phyloP scores from a whole-genome alignment of 139 green algal species.

The Chlamydomonas asymmetrica region DNA sequence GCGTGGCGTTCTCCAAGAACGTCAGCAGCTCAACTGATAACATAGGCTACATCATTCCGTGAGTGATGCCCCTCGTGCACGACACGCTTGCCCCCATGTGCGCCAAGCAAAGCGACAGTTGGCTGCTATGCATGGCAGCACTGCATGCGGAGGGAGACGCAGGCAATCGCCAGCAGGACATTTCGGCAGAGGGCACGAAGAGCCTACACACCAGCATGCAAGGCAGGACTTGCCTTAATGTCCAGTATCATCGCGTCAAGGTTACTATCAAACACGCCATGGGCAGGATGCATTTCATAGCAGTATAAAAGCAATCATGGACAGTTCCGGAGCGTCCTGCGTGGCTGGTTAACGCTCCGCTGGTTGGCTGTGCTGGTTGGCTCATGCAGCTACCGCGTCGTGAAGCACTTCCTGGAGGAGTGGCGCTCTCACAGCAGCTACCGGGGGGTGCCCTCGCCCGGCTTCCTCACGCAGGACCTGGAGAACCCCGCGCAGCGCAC shows the following conservation, averaged over 20 bases:
- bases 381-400: slow-evolving; percentile 22
- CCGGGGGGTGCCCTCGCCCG: slow-evolving; percentile 59
- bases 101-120: not conserved
- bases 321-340: no score
- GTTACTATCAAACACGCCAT: no score
- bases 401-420: slow-evolving; percentile 22
- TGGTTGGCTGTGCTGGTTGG: no score
- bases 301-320: no score
- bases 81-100: no score
- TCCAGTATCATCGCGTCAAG: no score
- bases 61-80: no score
- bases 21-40: slow-evolving; percentile 65
- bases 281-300: no score
- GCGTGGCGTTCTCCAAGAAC: slow-evolving; percentile 79
- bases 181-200: not conserved
- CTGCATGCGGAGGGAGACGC: not conserved
- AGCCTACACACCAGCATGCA: no score
- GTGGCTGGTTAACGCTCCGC: no score
- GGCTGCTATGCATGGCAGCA: not conserved
- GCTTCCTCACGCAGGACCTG: slow-evolving; percentile 64
- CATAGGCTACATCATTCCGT: slow-evolving; percentile 84
- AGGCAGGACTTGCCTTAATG: no score
- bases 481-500: slow-evolving; percentile 61
- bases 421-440: slow-evolving; percentile 31
- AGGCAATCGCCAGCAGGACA: not conserved